Conservation (phyloP, 805 yeast species). For the Candida pseudofarinosa region DNA sequence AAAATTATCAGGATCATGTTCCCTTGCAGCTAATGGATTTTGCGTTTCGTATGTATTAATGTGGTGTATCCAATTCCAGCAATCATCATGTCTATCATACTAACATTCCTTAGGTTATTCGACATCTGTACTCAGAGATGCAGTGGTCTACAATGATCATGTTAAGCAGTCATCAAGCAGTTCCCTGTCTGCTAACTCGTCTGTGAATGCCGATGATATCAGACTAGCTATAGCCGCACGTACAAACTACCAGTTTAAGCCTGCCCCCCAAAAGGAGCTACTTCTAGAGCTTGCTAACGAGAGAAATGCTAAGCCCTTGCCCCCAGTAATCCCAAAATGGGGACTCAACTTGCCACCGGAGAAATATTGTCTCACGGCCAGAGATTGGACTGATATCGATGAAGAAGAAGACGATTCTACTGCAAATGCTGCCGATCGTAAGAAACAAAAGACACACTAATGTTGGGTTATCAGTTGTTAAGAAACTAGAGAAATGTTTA, state of each 20-base stretch:
- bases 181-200: conserved; percentile 35
- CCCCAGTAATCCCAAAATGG: conserved; percentile 86
- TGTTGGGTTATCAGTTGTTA: neutral
- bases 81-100: neutral
- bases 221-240: conserved; percentile 90
- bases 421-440: conserved; percentile 3
- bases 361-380: conserved; percentile 87
- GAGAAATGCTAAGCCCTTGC: conserved; percentile 82
- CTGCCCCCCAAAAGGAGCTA: conserved; percentile 88
- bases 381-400: conserved; percentile 55
- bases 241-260: conserved; percentile 94
- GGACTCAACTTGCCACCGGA: conserved; percentile 96
- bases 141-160: conserved; percentile 84
- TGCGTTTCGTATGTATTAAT: conserved; percentile 56
- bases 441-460: conserved; percentile 6
- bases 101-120: conserved; percentile 55
- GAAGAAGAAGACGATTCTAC: conserved; percentile 19
- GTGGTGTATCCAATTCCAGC: neutral
- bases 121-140: conserved; percentile 81
- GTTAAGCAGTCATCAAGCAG: conserved; percentile 40
- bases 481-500: too few species aligned
- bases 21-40: conserved; percentile 96
- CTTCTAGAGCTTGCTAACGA: conserved; percentile 88
- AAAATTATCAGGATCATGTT: conserved; percentile 90
- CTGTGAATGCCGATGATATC: conserved; percentile 81